A percentile compares a stretch with the other conserved stretches of the same genome.
Conservation (phyloP, 106 monocot genomes). For the Platanthera guangdongensis region DNA sequence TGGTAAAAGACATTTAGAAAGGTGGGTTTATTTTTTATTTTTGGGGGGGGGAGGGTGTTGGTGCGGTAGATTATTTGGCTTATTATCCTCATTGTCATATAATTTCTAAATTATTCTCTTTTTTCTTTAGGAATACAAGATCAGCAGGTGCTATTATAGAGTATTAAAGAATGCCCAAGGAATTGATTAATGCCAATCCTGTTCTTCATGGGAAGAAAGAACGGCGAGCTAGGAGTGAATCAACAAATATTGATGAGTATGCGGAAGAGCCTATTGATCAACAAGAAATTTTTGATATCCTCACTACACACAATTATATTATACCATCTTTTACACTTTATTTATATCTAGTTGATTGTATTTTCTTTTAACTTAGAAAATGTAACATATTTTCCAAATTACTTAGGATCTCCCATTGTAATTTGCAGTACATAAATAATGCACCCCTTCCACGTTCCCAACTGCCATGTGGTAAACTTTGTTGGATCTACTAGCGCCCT, state of each 20-base stretch:
- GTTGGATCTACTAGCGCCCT: too few relatives aligned
- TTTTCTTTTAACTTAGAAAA: not conserved
- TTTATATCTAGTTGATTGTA: not conserved
- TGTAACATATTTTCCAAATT: not conserved
- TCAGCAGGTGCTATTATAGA: not conserved
- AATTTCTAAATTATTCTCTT: not conserved
- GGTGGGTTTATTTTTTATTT: too few relatives aligned
- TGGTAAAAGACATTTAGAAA: not conserved
- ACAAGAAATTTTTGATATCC: slow-evolving; percentile 87
- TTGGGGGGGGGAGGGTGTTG: not conserved
- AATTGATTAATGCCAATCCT: slow-evolving; percentile 67
- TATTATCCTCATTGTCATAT: not conserved
- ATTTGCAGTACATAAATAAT: not conserved
- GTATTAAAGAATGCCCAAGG: slow-evolving; percentile 1
- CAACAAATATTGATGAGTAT: slow-evolving; percentile 36
- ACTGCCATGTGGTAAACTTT: not conserved
- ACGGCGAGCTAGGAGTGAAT: slow-evolving; percentile 22
- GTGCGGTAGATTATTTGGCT: not conserved
- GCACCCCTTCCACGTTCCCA: not conserved
- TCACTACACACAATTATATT: slow-evolving; percentile 3
- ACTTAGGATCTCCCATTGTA: not conserved
- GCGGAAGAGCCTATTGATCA: slow-evolving; percentile 62
- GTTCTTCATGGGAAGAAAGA: slow-evolving; percentile 61
- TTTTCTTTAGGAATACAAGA: not conserved
- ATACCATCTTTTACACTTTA: not conserved